Evolutionary conservation across 228 moss, liverwort and hornwort genomes (phyloP), one percentile per base, ranked within the genome.

Genomic region (Sphagnum fallax): DNA sequence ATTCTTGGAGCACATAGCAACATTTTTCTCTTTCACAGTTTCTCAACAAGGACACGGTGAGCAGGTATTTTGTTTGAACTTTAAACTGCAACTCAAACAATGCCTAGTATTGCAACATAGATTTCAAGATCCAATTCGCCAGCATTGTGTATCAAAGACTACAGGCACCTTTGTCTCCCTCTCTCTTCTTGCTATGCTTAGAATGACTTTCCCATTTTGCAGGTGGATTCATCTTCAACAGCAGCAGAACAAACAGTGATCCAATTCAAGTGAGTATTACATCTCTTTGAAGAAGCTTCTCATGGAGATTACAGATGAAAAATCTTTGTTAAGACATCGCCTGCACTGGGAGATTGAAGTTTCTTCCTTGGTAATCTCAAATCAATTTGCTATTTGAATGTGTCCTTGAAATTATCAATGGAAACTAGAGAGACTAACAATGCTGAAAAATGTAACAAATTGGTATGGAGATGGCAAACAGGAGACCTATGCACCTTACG

Each of bases 401-500:
- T 32, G 32, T 32, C 32, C 32, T 32, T 2, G 32, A 32, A 32
- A 32, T 32, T 32, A 32, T 32, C 32, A 32, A 32, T 32, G 32
- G 32, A 32, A 32, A 32, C 32, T 2, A 32, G 32, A 32, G 32
- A 2, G 32, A 32, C 32, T 32, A 32, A 2, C 32, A 32, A 32
- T 32, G 32, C 32, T 32, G 32, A 32, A 32, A 32, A 32, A 32
- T 32, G 32, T 32, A 32, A 32, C 32, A 32, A 32, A 32, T 32
- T 32, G 32, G 32, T 32, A 32, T 32, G 32, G 76, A 83, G 69
- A 77, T 86, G 77, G 79, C 84, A 66, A 88, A 79, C 71, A 84
- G 83, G 73, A 92, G 89, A 70, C 84, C 81, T 70, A 76, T 92
- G 52, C 79, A 80, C 62, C 79, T 90, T 70, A 81, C 80, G 69